Conservation (phyloP, 129 eudicot species). For the Arctium lappa region DNA sequence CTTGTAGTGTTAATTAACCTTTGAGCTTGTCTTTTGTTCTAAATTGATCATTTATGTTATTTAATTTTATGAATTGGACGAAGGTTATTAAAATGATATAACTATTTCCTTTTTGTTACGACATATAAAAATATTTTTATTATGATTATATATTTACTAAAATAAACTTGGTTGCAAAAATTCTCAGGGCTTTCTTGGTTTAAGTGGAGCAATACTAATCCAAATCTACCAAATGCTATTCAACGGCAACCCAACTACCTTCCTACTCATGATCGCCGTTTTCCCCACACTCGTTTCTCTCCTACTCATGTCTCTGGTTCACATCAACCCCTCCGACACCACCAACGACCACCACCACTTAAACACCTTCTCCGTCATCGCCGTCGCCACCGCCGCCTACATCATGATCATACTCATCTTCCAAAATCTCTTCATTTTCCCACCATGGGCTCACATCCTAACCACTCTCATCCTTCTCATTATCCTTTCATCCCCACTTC, state of each 20-base stretch:
- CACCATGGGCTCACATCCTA: conserved; percentile 42
- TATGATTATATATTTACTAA: not conserved
- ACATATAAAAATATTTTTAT: too few species aligned
- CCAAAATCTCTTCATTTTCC: conserved; percentile 49
- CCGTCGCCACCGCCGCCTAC: conserved; percentile 57
- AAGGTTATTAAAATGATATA: not conserved
- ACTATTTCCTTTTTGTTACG: too few species aligned
- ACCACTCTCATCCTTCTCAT: conserved; percentile 38
- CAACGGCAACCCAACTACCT: conserved; percentile 49
- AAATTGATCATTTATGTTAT: too few species aligned
- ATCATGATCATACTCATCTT: conserved; percentile 55
- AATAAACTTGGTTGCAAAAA: not conserved
- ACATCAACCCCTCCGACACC: conserved; percentile 26
- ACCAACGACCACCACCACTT: conserved; percentile 50
- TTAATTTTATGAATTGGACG: too few species aligned
- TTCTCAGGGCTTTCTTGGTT: conserved; percentile 84
- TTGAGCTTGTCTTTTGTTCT: too few species aligned
- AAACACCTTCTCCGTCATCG: conserved; percentile 47
- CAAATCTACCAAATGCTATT: conserved; percentile 63
- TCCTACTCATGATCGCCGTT: conserved; percentile 68
- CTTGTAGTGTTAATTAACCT: too few species aligned
- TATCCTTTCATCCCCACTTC: conserved; percentile 56
- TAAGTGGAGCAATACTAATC: conserved; percentile 83
- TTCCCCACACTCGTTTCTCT: conserved; percentile 55
- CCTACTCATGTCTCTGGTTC: conserved; percentile 66